These are phyloP conservation scores for Lichtheimia ornata DNA, from an alignment of 371 early-diverging fungal species.

Conservation along the genomic window DNA sequence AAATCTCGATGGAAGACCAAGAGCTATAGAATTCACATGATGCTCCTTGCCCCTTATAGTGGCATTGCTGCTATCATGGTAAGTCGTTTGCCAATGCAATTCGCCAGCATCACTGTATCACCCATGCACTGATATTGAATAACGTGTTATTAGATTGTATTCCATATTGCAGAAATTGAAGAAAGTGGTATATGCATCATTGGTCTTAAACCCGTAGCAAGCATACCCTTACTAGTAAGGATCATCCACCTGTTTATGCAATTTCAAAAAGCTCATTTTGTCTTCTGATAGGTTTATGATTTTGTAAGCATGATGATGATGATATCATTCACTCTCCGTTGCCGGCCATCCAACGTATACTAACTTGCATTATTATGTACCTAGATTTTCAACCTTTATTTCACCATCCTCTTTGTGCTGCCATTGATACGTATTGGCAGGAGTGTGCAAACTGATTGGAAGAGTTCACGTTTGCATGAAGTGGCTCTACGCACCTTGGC, in stretches of 20 bases:
- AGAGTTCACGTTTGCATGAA: conserved; percentile 40
- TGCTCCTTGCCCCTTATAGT: conserved; percentile 41
- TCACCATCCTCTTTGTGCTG: conserved; percentile 50
- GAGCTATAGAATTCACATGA: conserved; percentile 43
- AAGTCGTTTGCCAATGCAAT: not conserved
- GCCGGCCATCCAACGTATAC: not conserved
- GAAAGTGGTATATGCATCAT: conserved; percentile 45
- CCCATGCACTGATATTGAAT: not conserved
- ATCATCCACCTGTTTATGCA: not conserved
- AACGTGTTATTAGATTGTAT: conserved; percentile 36
- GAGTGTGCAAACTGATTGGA: conserved; percentile 35
- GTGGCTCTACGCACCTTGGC: conserved; percentile 51
- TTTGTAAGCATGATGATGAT: conserved; percentile 30
- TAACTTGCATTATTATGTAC: conserved; percentile 12
- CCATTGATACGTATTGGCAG: conserved; percentile 36
- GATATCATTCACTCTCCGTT: too few relatives aligned
- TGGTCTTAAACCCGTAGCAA: conserved; percentile 46
- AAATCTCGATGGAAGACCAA: conserved; percentile 29
- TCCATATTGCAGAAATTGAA: conserved; percentile 38
- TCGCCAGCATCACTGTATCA: not conserved
- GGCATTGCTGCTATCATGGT: conserved; percentile 51
- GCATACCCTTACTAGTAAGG: conserved; percentile 47
- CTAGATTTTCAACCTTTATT: conserved; percentile 47
- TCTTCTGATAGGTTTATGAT: conserved; percentile 34
- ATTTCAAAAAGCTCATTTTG: too few relatives aligned